These are phyloP conservation scores for Cephalotrichum gorgonifer DNA, from an alignment of 2,329 filamentous ascomycete species.

Conservation along the genomic window DNA sequence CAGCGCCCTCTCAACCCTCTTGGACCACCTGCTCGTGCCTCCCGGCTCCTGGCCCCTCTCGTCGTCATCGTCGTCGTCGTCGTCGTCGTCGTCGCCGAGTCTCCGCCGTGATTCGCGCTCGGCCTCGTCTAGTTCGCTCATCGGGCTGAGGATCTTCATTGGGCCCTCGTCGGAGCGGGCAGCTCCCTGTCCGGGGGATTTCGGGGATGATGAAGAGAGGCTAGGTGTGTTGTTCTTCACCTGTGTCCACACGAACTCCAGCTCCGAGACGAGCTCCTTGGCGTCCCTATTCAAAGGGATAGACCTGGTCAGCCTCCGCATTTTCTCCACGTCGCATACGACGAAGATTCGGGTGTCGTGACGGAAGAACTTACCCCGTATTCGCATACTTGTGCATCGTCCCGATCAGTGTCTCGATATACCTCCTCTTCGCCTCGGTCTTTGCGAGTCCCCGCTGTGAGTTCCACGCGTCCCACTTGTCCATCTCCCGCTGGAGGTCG, in stretches of 20 bases:
- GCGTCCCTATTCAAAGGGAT: constrained; percentile 55
- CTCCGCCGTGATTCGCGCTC: constrained; percentile 40
- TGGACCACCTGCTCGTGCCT: constrained; percentile 57
- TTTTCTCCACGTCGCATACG: too few relatives aligned
- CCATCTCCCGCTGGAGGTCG: constrained; percentile 48
- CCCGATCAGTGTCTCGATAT: constrained; percentile 87
- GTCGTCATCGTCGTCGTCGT: constrained; percentile 29
- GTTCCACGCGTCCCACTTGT: constrained; percentile 93
- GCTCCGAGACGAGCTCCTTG: constrained; percentile 76
- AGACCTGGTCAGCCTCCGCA: too few relatives aligned
- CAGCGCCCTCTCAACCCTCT: constrained; percentile 72
- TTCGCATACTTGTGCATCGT: constrained; percentile 96
- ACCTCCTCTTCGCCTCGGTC: constrained; percentile 88
- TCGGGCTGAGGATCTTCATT: constrained; percentile 68
- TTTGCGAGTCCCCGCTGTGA: constrained; percentile 70
- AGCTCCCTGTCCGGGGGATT: constrained; percentile 25
- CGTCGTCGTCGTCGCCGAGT: constrained; percentile 31
- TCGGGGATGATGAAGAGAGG: constrained; percentile 47
- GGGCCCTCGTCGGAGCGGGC: constrained; percentile 36
- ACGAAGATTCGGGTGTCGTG: too few relatives aligned
- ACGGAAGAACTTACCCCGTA: constrained; percentile 51
- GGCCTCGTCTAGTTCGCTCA: constrained; percentile 72
- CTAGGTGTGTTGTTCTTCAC: constrained; percentile 77
- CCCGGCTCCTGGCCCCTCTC: constrained; percentile 16
- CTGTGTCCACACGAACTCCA: constrained; percentile 99